Evolutionary conservation across 139 green algal genomes (phyloP).

Genomic region (Picocystis salinarum): DNA sequence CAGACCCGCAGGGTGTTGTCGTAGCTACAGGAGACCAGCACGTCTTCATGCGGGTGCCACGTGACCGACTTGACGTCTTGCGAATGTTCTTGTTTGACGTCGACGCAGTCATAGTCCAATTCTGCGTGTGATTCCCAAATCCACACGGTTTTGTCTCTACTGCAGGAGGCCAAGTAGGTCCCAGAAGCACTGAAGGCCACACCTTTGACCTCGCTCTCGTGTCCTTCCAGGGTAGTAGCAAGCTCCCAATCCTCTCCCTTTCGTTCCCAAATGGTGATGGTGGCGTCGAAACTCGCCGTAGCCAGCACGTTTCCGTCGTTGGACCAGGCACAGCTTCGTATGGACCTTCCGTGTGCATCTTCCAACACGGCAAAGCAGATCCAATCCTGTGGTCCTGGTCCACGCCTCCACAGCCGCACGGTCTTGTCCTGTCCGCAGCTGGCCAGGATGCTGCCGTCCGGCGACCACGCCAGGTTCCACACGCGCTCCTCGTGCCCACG

Average conservation of each 20-base stretch:
- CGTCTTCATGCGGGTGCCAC: slow-evolving; percentile 69
- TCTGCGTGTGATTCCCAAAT: slow-evolving; percentile 71
- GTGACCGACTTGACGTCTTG: slow-evolving; percentile 86
- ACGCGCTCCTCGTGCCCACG: too few species aligned
- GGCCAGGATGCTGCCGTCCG: too few species aligned
- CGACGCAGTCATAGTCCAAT: slow-evolving; percentile 81
- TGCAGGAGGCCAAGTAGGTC: slow-evolving; percentile 71
- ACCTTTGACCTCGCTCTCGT: slow-evolving; percentile 91
- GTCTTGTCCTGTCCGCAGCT: slow-evolving; percentile 75
- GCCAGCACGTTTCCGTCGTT: slow-evolving; percentile 52
- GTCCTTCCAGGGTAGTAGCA: slow-evolving; percentile 65
- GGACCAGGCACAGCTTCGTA: slow-evolving; percentile 59
- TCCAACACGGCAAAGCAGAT: slow-evolving; percentile 52
- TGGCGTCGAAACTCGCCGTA: slow-evolving; percentile 75
- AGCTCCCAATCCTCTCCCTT: slow-evolving; percentile 48
- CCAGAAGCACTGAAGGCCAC: slow-evolving; percentile 65
- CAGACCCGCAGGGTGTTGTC: slow-evolving; percentile 85
- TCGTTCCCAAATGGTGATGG: slow-evolving; percentile 58
- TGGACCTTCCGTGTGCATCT: slow-evolving; percentile 46
- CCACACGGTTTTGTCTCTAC: slow-evolving; percentile 86
- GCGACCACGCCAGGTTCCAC: too few species aligned
- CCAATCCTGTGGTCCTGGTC: slow-evolving; percentile 21
- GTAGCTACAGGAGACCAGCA: slow-evolving; percentile 70
- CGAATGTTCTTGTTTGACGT: slow-evolving; percentile 79
- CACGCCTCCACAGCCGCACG: slow-evolving; percentile 60